Evolutionary conservation across 495 filamentous ascomycete genomes (phyloP).

Genomic region (Lasiosphaeria ovina): DNA sequence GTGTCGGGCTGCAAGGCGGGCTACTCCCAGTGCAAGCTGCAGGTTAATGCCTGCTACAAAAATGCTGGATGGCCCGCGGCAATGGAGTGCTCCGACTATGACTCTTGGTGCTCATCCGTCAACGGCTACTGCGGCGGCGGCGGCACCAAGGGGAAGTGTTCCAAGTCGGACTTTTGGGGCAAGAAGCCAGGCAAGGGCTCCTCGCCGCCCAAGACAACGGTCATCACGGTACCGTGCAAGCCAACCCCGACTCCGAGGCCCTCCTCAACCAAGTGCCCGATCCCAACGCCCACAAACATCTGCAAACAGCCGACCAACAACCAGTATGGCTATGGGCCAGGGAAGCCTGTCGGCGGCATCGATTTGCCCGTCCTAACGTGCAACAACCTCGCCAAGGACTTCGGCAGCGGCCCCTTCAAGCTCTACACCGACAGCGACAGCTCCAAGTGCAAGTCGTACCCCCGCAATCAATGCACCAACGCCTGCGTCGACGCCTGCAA

Average conservation of each 20-base stretch:
- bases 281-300: slow-evolving; percentile 45
- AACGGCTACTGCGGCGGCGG: slow-evolving; percentile 37
- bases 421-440: slow-evolving; percentile 39
- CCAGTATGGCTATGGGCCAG: slow-evolving; percentile 37
- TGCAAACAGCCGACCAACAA: slow-evolving; percentile 43
- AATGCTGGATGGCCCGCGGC: slow-evolving; percentile 46
- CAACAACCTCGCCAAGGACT: slow-evolving; percentile 45
- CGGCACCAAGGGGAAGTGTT: slow-evolving; percentile 10
- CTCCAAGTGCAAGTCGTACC: slow-evolving; percentile 38
- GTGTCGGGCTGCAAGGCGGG: slow-evolving; percentile 33
- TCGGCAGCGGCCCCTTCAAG: slow-evolving; percentile 42
- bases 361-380: slow-evolving; percentile 48
- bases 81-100: slow-evolving; percentile 45
- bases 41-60: slow-evolving; percentile 48
- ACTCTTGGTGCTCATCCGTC: slow-evolving; percentile 41
- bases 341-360: slow-evolving; percentile 48
- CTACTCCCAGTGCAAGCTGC: slow-evolving; percentile 39
- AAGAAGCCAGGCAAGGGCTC: slow-evolving; percentile 37
- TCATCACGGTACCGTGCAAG: slow-evolving; percentile 31
- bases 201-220: slow-evolving; percentile 25
- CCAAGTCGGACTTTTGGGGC: slow-evolving; percentile 36
- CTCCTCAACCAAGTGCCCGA: slow-evolving; percentile 30
- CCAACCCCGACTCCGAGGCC: slow-evolving; percentile 27
- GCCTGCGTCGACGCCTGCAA: slow-evolving; percentile 51
- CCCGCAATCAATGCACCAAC: slow-evolving; percentile 20